Evolutionary conservation across 1,284 basidiomycete genomes (phyloP), one percentile per base, ranked within the genome.

Genomic region (Trichosporon coremiiforme): DNA sequence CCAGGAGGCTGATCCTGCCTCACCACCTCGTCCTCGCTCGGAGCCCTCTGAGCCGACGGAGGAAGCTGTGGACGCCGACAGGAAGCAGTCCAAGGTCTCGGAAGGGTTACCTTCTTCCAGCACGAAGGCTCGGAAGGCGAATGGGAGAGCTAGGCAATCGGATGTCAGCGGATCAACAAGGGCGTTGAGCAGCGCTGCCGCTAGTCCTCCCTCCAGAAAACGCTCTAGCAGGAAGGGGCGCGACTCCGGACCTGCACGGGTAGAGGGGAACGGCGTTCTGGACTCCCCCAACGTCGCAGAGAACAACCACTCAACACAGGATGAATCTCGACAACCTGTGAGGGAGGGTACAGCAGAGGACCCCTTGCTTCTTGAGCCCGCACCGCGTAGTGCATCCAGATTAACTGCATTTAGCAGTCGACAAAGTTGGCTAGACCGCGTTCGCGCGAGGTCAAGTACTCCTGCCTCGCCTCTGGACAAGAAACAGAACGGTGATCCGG

Each of bases 391-490:
- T 31, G 15, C n/a, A 1, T 9, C 29, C 15, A 60, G n/a, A n/a
- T 0, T 25, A 1, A 6, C 29, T 17, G 57, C 31, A 5, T n/a
- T 17, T 1, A 2, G 31, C 29, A 33, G 17, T 8, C 29, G 29
- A 33, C 29, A 60, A n/a, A 60, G 29, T 25, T 60, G 57, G 57
- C 31, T 60, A 31, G 57, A 60, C 29, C 31, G 57, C 12, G 29
- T 31, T n/a, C 57, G 31, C 6, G 57, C 57, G 4, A 60, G 31
- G 7, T 60, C 57, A 9, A 33, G 7, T 9, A 60, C 57, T 15
- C 57, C 57, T 2, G 57, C 57, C 57, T 60, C 57, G 4, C 57
- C 57, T 35, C 31, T 60, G 15, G 29, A 4, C 17, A 7, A 33
- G 57, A 60, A 60, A 15, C 17, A 33, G 31, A 15, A 15, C 15